These are phyloP conservation scores for Bipolaris cookei DNA, from an alignment of 2,329 filamentous ascomycete genomes.

Conservation along the genomic window DNA sequence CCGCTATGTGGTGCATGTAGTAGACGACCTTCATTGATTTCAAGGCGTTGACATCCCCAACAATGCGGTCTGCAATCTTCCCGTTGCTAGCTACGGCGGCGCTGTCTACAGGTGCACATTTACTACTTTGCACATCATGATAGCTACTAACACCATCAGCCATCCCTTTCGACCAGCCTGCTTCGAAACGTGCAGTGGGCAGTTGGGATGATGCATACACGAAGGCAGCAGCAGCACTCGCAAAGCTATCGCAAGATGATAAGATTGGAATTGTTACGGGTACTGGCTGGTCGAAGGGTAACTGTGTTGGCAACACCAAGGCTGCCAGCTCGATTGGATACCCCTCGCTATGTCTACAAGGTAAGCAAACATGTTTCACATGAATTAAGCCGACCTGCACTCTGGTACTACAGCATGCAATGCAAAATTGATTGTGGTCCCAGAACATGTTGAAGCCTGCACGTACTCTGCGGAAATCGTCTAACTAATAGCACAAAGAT, in stretches of 20 bases:
- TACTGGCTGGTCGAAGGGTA: conserved; percentile 42
- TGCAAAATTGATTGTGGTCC: not conserved
- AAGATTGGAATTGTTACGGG: conserved; percentile 51
- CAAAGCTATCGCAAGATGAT: conserved; percentile 49
- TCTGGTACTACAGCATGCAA: not conserved
- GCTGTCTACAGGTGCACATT: conserved; percentile 29
- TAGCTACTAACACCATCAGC: conserved; percentile 22
- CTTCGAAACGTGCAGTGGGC: conserved; percentile 33
- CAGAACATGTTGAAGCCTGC: not conserved
- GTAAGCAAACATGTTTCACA: conserved; percentile 28
- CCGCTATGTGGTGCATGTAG: conserved; percentile 5
- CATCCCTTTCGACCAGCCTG: conserved; percentile 24
- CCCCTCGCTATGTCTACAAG: conserved; percentile 50
- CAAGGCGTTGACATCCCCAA: conserved; percentile 9
- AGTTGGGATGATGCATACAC: conserved; percentile 50
- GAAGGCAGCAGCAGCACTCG: conserved; percentile 50
- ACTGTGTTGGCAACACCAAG: conserved; percentile 48
- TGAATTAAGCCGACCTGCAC: not conserved
- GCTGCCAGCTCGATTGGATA: conserved; percentile 45
- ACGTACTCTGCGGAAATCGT: not conserved
- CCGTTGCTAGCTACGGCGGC: conserved; percentile 32
- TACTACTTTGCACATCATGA: not conserved
- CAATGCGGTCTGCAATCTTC: conserved; percentile 36
- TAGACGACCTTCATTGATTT: conserved; percentile 4
- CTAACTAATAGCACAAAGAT: conserved; percentile 32